Evolutionary conservation across 1,139 yeast genomes (phyloP).

Genomic region (Candida sp.): DNA sequence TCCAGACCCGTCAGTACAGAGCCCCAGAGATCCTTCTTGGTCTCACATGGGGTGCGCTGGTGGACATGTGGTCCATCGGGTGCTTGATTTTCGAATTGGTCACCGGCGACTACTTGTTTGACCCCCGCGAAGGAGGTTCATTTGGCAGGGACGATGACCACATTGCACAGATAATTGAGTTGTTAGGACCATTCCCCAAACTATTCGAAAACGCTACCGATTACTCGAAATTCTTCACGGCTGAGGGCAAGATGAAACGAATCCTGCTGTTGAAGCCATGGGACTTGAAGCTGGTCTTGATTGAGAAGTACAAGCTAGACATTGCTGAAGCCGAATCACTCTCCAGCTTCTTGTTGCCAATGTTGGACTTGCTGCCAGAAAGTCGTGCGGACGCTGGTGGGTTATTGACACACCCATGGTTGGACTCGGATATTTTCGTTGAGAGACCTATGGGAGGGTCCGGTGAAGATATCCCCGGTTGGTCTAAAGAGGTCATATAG

Average conservation of each 20-base stretch:
- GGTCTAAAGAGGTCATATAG: constrained; percentile 50
- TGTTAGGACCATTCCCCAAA: constrained; percentile 48
- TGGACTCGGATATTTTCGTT: constrained; percentile 60
- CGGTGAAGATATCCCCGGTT: constrained; percentile 80
- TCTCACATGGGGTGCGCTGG: constrained; percentile 54
- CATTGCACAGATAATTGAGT: constrained; percentile 52
- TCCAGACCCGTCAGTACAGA: constrained; percentile 53
- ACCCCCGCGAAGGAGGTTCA: constrained; percentile 50
- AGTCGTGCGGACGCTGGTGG: constrained; percentile 83
- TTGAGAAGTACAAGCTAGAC: constrained; percentile 66
- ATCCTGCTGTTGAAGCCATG: constrained; percentile 57
- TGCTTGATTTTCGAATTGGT: constrained; percentile 49
- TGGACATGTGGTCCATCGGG: constrained; percentile 55
- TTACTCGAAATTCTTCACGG: constrained; percentile 47
- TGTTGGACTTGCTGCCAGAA: constrained; percentile 74
- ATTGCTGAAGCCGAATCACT: constrained; percentile 58
- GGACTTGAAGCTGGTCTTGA: constrained; percentile 50
- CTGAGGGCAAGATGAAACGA: constrained; percentile 60
- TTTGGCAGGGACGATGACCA: constrained; percentile 55
- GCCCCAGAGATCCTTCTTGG: constrained; percentile 53
- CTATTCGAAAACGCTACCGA: constrained; percentile 47
- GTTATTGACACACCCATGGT: constrained; percentile 80
- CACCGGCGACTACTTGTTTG: constrained; percentile 54
- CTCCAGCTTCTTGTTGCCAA: constrained; percentile 69
- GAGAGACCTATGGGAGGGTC: constrained; percentile 65